A percentile compares a stretch with the other conserved stretches of the same genome.
These are phyloP conservation scores for Phytophthora quininea DNA, from an alignment of 352 stramenopile genomes.

Conservation along the genomic window DNA sequence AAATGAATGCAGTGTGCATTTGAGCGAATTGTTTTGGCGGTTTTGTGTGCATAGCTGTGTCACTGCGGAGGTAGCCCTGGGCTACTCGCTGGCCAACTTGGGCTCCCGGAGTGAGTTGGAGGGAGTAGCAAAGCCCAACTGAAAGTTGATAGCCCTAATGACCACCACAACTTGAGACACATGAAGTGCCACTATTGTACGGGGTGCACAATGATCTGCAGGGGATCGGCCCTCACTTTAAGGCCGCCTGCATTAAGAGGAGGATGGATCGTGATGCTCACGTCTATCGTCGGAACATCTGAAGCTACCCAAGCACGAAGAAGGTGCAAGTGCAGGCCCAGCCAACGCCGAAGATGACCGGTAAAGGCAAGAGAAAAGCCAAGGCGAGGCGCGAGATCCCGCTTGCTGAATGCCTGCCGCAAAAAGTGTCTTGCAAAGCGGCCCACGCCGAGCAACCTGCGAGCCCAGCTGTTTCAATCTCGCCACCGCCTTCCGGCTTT, in stretches of 20 bases:
- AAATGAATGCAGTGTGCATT: too few species aligned
- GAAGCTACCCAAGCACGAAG: not conserved
- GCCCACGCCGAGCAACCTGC: not conserved
- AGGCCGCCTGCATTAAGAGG: not conserved
- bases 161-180: not conserved
- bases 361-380: constrained; percentile 1
- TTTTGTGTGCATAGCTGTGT: too few species aligned
- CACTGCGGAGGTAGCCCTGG: too few species aligned
- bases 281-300: not conserved
- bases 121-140: too few species aligned
- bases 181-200: not conserved
- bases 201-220: not conserved
- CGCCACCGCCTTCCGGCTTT: not conserved
- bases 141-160: too few species aligned
- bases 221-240: not conserved
- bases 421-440: not conserved
- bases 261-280: not conserved
- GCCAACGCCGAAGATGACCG: not conserved
- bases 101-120: too few species aligned
- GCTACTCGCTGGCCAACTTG: too few species aligned
- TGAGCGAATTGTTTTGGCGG: too few species aligned
- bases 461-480: not conserved
- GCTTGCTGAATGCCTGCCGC: not conserved
- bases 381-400: not conserved
- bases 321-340: not conserved